Conservation (phyloP, 768 basidiomycete species). For the Auricularia auricula-judae region DNA sequence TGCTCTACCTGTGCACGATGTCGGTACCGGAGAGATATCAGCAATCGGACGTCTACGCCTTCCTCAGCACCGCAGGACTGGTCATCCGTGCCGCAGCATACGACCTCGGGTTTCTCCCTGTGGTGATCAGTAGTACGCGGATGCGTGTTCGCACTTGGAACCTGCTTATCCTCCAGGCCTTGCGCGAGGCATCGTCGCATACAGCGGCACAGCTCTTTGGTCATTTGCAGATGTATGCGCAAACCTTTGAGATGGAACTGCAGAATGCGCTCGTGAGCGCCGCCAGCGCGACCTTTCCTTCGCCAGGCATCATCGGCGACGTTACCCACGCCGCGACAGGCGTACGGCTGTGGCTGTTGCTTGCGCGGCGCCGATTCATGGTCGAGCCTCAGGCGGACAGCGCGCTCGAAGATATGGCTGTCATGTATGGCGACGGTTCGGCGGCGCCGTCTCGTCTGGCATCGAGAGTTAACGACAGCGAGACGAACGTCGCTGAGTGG, state of each 20-base stretch:
- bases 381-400: constrained; percentile 1
- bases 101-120: constrained; percentile 32
- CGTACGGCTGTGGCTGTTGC: constrained; percentile 60
- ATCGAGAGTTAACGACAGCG: constrained; percentile 1
- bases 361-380: constrained; percentile 30
- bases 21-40: constrained; percentile 25
- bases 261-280: constrained; percentile 29
- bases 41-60: constrained; percentile 42
- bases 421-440: not conserved
- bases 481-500: constrained; percentile 19
- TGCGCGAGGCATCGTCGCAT: constrained; percentile 28
- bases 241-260: not conserved
- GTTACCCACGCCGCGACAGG: constrained; percentile 60
- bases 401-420: not conserved
- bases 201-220: constrained; percentile 34
- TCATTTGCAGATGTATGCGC: constrained; percentile 14
- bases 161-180: constrained; percentile 41
- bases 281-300: constrained; percentile 9
- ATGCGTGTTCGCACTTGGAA: constrained; percentile 55
- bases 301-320: constrained; percentile 19
- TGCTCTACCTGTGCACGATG: constrained; percentile 21
- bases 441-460: not conserved
- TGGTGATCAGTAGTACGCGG: constrained; percentile 22
- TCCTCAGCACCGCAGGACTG: constrained; percentile 40
- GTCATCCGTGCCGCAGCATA: constrained; percentile 36